Percentiles rank a stretch among this genome's conserved stretches.
phyloP scores from a whole-genome alignment of 805 yeast species.

The Candida cerambycidarum region DNA sequence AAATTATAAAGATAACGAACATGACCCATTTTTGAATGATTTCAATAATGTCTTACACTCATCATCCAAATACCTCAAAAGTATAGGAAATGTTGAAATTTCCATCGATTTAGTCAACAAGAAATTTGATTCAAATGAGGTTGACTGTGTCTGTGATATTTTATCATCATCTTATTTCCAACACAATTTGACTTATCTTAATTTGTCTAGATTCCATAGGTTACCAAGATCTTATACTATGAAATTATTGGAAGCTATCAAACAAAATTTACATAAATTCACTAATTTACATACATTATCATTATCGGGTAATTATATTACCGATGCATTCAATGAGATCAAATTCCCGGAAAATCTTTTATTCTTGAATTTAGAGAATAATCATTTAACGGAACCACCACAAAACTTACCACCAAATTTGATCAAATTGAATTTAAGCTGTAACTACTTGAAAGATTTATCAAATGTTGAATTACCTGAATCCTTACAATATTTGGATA shows the following conservation, averaged over 20 bases:
- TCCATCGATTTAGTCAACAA: constrained; percentile 16
- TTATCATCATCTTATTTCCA: constrained; percentile 9
- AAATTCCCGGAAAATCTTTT: constrained; percentile 13
- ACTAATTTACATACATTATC: constrained; percentile 14
- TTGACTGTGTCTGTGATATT: constrained; percentile 5
- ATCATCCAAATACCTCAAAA: constrained; percentile 8
- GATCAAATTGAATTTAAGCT: constrained; percentile 16
- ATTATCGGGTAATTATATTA: constrained; percentile 12
- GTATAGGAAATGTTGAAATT: constrained; percentile 11
- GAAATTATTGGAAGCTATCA: constrained; percentile 1
- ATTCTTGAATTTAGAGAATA: constrained; percentile 15
- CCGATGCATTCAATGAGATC: constrained; percentile 4
- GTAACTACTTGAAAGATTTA: constrained; percentile 15
- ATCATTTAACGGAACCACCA: constrained; percentile 14
- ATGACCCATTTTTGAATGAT: constrained; percentile 6
- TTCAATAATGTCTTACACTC: constrained; percentile 6
- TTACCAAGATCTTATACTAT: constrained; percentile 4
- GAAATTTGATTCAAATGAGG: constrained; percentile 9
- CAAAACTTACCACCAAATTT: constrained; percentile 14
- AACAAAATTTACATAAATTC: constrained; percentile 11
- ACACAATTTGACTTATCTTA: constrained; percentile 14
- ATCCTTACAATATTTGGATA: constrained; percentile 16
- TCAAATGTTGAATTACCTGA: constrained; percentile 14
- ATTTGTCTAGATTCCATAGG: constrained; percentile 17
- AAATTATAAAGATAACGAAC: constrained; percentile 7